Evolutionary conservation across 495 filamentous ascomycete species (phyloP), one percentile per base, ranked within the genome.

Genomic region (Tuber umbilicatum): DNA sequence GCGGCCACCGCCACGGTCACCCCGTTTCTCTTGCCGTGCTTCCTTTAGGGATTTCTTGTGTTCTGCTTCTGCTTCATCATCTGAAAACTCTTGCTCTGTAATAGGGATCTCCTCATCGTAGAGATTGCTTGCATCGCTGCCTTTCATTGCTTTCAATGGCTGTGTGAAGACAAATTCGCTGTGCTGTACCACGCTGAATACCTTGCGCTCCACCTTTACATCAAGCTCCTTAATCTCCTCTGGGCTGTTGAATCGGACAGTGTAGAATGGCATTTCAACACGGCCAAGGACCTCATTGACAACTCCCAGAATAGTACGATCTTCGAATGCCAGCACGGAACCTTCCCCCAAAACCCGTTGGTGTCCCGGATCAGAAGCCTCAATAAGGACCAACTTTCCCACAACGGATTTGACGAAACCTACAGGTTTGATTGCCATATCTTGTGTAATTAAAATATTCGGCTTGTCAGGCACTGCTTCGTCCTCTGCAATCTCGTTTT

Each of bases 51-150:
- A 91, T 70, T 86, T 85, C 85, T 91, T 96, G 81, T 92, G 88
- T 79, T 94, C 92, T 10, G 90, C 90, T 83, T 98, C 95, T 35
- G 91, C 91, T 84, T 98, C 95, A 76, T 99, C 95, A 77, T 98
- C 95, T 0, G 94, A 97, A 80, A 97, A 98, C 80, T 97, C 95
- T 43, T 92, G 87, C 81, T 97, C 94, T 23, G 93, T 90, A 38
- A 91, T 91, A 2, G 84, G 88, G n/a, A 93, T 86, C 84, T 97
- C 94, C 81, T 99, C 95, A 78, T 99, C 95, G 82, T 96, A 90
- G 73, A 96, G 85, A 80, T 97, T 97, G 55, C 93, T 96, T 0
- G 95, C 94, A 84, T 99, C 95, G 23, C 93, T 93, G 73, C 91
- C 91, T 83, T 96, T 97, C 72, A 89, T 77, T 38, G 86, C 86